phyloP scores from a whole-genome alignment of 192 early-diverging fungal genomes.

The Coemansia sp. region DNA sequence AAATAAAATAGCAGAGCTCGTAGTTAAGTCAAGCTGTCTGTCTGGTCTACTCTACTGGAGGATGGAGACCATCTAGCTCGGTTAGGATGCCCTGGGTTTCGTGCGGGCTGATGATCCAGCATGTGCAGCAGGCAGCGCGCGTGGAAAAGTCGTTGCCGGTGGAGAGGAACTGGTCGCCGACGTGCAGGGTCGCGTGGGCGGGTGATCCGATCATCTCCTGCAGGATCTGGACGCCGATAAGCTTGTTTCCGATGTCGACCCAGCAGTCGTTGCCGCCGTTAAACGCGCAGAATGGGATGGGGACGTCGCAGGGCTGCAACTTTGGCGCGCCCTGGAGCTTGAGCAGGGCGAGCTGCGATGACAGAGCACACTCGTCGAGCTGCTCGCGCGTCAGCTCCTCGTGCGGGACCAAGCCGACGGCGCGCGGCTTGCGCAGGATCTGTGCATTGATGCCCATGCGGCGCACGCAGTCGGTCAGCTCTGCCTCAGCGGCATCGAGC shows the following conservation, averaged over 20 bases:
- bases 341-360: constrained; percentile 64
- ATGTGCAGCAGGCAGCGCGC: constrained; percentile 77
- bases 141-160: constrained; percentile 92
- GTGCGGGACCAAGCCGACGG: constrained; percentile 69
- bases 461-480: constrained; percentile 58
- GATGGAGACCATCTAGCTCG: constrained; percentile 54
- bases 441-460: constrained; percentile 67
- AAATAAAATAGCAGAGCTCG: too few species aligned
- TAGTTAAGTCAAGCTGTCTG: too few species aligned
- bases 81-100: constrained; percentile 76
- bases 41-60: too few species aligned
- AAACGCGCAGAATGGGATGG: constrained; percentile 89
- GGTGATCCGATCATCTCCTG: constrained; percentile 61
- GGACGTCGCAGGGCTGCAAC: constrained; percentile 52
- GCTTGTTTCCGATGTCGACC: constrained; percentile 94
- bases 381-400: constrained; percentile 71
- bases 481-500: constrained; percentile 74
- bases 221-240: constrained; percentile 85
- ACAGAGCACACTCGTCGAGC: constrained; percentile 83
- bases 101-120: constrained; percentile 86
- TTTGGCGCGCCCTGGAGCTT: constrained; percentile 57
- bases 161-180: constrained; percentile 89
- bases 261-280: constrained; percentile 90
- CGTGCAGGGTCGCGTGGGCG: constrained; percentile 70
- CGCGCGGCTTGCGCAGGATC: constrained; percentile 75